Base-by-base conservation (phyloP, 495 filamentous ascomycete species). In the Tetracladium setigerum region DNA sequence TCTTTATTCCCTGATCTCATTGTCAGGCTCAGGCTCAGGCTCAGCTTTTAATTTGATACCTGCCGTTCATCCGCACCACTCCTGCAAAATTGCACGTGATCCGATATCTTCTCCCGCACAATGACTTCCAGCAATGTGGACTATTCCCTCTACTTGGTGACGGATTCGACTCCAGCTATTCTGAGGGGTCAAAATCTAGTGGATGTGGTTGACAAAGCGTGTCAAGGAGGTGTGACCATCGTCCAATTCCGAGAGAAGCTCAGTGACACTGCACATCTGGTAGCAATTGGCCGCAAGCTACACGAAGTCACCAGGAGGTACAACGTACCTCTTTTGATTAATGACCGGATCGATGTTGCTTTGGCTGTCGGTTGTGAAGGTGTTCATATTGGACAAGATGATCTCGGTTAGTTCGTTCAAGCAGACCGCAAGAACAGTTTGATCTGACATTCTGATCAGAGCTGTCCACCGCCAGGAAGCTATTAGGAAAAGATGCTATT, bases 291-390 rank as follows among this genome's bases (percentile, higher is more conserved):
- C n/a, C 72, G 69, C 51, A 71, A 68, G 52, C 71, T 96, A 32
- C 87, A 89, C 62, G 55, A 70, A 11, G 68, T 95, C 38, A 89
- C 87, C 10, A 65, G 67, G 51, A 65, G 57, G n/a, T 71, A 84
- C 55, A 67, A 72, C 14, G 80, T 95, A 0, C 92, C 91, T 22
- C 72, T 98, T 40, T 67, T 98, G 32, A 90, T 98, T 67, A 96
- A 98, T 61, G 92, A 98, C 64, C 84, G 89, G n/a, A 74, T 95
- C 5, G 90, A 95, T 67, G 86, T 98, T 14, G 89, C 89, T 17
- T 70, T 92, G 22, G 92, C 87, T 13, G 76, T 86, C 36, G 84
- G 81, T 5, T 89, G 83, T 33, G 91, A 95, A 61, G 92, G 92
- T 37, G 86, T 95, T 12, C 91, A 98, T 63, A 74, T 98, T 34